phyloP scores from a whole-genome alignment of 306 rosid genomes.

The Cucumis cinereus region DNA sequence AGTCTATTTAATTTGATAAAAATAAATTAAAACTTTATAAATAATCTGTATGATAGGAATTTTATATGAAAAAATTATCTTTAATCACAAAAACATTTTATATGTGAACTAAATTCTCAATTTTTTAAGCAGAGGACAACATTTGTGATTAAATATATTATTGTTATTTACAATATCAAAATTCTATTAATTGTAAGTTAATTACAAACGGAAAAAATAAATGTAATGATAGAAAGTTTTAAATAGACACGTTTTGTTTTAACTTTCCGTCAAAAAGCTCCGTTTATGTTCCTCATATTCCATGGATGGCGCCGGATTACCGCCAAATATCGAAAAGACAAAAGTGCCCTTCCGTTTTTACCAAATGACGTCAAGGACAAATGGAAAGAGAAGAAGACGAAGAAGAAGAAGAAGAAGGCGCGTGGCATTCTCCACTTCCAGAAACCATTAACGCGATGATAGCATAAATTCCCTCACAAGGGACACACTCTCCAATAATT shows the following conservation, averaged over 20 bases:
- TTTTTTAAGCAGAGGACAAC: too few relatives aligned
- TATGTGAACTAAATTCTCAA: too few relatives aligned
- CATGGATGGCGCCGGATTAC: slow-evolving; percentile 2
- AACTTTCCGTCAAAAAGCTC: background rate
- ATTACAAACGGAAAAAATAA: background rate
- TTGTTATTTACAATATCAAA: background rate
- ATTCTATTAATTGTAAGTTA: background rate
- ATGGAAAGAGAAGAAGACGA: background rate
- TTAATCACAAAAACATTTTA: too few relatives aligned
- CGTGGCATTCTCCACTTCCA: background rate
- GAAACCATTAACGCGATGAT: background rate
- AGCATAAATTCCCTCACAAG: slow-evolving; percentile 1
- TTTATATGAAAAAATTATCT: too few relatives aligned
- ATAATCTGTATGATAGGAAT: too few relatives aligned
- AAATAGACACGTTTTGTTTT: background rate
- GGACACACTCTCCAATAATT: background rate
- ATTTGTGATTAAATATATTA: too few relatives aligned
- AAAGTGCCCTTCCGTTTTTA: background rate
- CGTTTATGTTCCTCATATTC: background rate
- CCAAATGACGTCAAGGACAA: background rate
- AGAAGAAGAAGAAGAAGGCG: background rate
- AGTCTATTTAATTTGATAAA: too few relatives aligned
- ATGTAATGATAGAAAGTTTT: background rate
- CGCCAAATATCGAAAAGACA: background rate
- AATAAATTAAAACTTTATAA: too few relatives aligned